Evolutionary conservation across 352 stramenopile species (phyloP), one percentile per base, ranked within the genome.

Genomic region (Globisporangium emineosum): DNA sequence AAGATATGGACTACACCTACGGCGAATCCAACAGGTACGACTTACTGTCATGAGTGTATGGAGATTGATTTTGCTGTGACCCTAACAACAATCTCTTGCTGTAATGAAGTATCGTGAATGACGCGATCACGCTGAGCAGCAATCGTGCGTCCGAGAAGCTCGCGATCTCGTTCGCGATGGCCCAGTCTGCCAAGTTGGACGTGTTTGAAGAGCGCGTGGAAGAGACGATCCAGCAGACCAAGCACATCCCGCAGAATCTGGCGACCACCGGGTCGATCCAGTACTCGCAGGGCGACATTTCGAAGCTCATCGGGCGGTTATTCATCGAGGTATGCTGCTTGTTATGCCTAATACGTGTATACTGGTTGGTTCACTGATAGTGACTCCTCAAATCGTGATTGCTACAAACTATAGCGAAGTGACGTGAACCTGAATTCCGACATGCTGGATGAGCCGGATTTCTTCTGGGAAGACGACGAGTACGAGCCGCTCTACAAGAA

Each of bases 361-460:
- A 40, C 53, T 62, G 47, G 19, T 32, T 12, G 25, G 29, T 7
- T 67, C 42, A 43, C 33, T 27, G 17, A 21, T 23, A 27, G 2
- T 35, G 12, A n/a, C n/a, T 62, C 19, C 13, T 68, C 12, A 75
- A 81, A 27, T 57, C 79, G 29, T 43, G 8, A 17, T 52, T 45
- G 9, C 15, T 43, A 21, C 2, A 23, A 6, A n/a, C 23, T 33
- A 45, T 62, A 97, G 81, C 83, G 89, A 32, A 97, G 90, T 60
- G 88, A 97, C 57, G 88, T 98, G 45, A 98, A 98, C 62, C 67
- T 98, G 27, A 96, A 98, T 64, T 97, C 87, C 43, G 93, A 98
- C 57, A 97, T 98, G 71, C 79, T 98, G 33, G 91, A 98, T 65
- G 96, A 96, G 40, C 93, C 93, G 1, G 92, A 98, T 55, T 97